Evolutionary conservation across 1,139 yeast species (phyloP).

Genomic region (Casaregolazyma lundiana): DNA sequence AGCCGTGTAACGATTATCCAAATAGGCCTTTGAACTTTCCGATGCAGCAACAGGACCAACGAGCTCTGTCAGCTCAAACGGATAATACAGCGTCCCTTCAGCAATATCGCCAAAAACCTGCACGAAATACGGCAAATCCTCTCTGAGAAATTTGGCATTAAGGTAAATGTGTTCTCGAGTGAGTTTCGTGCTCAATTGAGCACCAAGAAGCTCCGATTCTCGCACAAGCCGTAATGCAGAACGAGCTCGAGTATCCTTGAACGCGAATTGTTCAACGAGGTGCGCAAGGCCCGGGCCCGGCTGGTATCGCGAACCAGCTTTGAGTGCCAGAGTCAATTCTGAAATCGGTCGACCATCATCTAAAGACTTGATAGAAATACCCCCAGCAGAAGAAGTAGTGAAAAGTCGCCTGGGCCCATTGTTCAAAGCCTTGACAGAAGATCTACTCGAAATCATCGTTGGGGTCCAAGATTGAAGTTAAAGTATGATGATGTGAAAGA

Average conservation of each 20-base stretch:
- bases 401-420: slow-evolving; percentile 16
- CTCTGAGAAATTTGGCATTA: slow-evolving; percentile 76
- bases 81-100: slow-evolving; percentile 63
- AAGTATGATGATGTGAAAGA: slow-evolving; percentile 1
- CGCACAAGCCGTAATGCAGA: slow-evolving; percentile 91
- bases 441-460: slow-evolving; percentile 8
- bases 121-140: slow-evolving; percentile 87
- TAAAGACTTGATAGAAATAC: slow-evolving; percentile 42
- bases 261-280: slow-evolving; percentile 76
- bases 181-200: slow-evolving; percentile 61
- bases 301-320: slow-evolving; percentile 82
- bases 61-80: slow-evolving; percentile 73
- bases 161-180: slow-evolving; percentile 83
- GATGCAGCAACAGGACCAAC: slow-evolving; percentile 70
- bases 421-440: slow-evolving; percentile 6
- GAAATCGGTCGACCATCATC: slow-evolving; percentile 55
- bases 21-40: slow-evolving; percentile 47
- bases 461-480: background rate
- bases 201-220: slow-evolving; percentile 93
- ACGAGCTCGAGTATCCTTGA: slow-evolving; percentile 73
- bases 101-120: slow-evolving; percentile 78
- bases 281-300: slow-evolving; percentile 79
- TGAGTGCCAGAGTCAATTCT: slow-evolving; percentile 71
- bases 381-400: slow-evolving; percentile 32
- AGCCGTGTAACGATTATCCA: slow-evolving; percentile 50